Percentiles rank a stretch among this genome's conserved stretches.
phyloP scores from a whole-genome alignment of 768 basidiomycete genomes.

The Infundibulicybe gibba region DNA sequence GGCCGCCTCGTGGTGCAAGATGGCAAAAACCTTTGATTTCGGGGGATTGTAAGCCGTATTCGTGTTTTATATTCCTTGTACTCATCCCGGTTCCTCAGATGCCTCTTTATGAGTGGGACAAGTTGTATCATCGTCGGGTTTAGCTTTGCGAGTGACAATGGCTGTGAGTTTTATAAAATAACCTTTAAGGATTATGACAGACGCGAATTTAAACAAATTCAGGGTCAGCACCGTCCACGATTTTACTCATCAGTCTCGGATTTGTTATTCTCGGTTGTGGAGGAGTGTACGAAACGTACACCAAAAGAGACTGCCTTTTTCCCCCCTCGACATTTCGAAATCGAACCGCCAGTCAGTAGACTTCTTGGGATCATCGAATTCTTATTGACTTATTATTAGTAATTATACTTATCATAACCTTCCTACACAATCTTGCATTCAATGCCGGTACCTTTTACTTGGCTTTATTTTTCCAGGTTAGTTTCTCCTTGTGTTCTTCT shows the following conservation, averaged over 20 bases:
- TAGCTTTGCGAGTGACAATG: slow-evolving; percentile 64
- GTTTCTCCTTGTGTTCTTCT: slow-evolving; percentile 11
- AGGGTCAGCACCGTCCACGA: slow-evolving; percentile 67
- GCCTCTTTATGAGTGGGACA: slow-evolving; percentile 74
- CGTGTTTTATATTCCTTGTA: slow-evolving; percentile 1
- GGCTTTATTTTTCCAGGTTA: slow-evolving; percentile 78
- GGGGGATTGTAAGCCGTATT: slow-evolving; percentile 60
- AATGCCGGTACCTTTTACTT: slow-evolving; percentile 86
- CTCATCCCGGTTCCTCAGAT: slow-evolving; percentile 32
- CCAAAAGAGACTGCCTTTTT: slow-evolving; percentile 68
- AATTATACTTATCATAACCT: slow-evolving; percentile 61
- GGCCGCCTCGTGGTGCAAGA: slow-evolving; percentile 52
- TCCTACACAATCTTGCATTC: slow-evolving; percentile 82
- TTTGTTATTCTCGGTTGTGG: slow-evolving; percentile 50
- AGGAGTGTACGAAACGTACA: slow-evolving; percentile 65
- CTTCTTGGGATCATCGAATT: slow-evolving; percentile 7
- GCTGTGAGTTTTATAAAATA: slow-evolving; percentile 49
- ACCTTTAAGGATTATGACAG: no score
- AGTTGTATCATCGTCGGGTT: slow-evolving; percentile 76
- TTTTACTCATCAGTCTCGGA: slow-evolving; percentile 57
- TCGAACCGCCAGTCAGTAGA: slow-evolving; percentile 50
- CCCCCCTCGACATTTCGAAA: slow-evolving; percentile 61
- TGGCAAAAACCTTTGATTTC: slow-evolving; percentile 68
- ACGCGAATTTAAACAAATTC: slow-evolving; percentile 6
- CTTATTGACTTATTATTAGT: slow-evolving; percentile 35